A percentile compares a stretch with the other conserved stretches of the same genome.
Conservation (phyloP, 164 flowering plant genomes). For the Aristolochia contorta region DNA sequence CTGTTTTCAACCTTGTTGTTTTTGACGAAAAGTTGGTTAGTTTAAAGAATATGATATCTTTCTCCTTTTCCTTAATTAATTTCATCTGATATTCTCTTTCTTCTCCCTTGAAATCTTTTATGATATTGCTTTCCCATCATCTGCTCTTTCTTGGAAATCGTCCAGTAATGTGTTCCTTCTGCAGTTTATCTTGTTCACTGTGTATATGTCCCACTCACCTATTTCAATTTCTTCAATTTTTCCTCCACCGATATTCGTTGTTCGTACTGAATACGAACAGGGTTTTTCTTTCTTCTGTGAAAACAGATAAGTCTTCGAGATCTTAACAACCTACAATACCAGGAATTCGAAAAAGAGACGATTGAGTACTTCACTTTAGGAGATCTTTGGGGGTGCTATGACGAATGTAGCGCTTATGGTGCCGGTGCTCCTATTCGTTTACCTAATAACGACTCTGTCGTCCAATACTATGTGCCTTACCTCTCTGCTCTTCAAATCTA, state of each 20-base stretch:
- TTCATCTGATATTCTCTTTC: too few relatives aligned
- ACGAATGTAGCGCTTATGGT: slow-evolving; percentile 54
- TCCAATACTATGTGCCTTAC: slow-evolving; percentile 17
- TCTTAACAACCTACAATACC: slow-evolving; percentile 25
- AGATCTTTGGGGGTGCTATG: slow-evolving; percentile 41
- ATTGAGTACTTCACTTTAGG: slow-evolving; percentile 33
- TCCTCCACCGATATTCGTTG: not conserved
- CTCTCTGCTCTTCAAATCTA: slow-evolving; percentile 14
- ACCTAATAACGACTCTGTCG: slow-evolving; percentile 15
- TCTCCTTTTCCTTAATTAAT: too few relatives aligned
- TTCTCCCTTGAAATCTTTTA: too few relatives aligned
- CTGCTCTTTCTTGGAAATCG: too few relatives aligned
- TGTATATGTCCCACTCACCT: too few relatives aligned
- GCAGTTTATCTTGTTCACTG: too few relatives aligned
- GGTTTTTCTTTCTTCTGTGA: not conserved
- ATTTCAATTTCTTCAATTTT: not conserved
- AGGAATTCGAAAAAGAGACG: slow-evolving; percentile 20
- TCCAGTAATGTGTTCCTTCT: too few relatives aligned
- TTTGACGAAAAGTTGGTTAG: too few relatives aligned
- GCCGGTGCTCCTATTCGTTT: slow-evolving; percentile 21
- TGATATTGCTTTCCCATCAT: too few relatives aligned
- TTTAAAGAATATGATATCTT: too few relatives aligned
- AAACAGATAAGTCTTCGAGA: slow-evolving; percentile 19
- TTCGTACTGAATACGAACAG: not conserved
- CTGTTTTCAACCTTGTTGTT: too few relatives aligned